Conservation (phyloP, 192 early-diverging fungal species). For the Endogone sp. region DNA sequence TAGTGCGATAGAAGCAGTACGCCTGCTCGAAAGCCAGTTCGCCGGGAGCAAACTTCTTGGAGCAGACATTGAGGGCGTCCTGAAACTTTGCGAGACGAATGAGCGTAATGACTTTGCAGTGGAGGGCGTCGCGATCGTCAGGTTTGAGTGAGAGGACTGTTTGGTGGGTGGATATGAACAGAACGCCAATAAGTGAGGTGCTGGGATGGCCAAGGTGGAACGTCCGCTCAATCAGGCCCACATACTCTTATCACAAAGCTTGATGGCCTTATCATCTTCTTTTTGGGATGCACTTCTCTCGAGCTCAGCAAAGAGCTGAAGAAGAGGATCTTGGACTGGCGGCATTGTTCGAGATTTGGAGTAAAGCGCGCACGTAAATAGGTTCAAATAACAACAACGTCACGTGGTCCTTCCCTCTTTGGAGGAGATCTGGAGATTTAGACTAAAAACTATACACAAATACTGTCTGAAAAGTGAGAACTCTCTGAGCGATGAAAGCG, state of each 20-base stretch:
- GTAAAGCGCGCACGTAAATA: too few relatives aligned
- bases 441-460: too few relatives aligned
- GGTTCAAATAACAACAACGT: too few relatives aligned
- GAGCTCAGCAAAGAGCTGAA: slow-evolving; percentile 48
- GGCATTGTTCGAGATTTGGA: too few relatives aligned
- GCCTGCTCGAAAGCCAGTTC: slow-evolving; percentile 51
- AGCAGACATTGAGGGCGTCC: slow-evolving; percentile 42
- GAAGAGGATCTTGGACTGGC: background rate
- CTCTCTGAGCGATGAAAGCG: too few relatives aligned
- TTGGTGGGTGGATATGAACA: background rate
- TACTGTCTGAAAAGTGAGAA: too few relatives aligned
- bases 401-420: too few relatives aligned
- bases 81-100: slow-evolving; percentile 54
- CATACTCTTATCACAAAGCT: slow-evolving; percentile 50
- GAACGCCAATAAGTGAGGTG: slow-evolving; percentile 4
- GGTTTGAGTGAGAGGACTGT: slow-evolving; percentile 38
- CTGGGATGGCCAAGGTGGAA: background rate
- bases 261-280: slow-evolving; percentile 51
- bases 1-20: slow-evolving; percentile 64
- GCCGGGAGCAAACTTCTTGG: slow-evolving; percentile 31
- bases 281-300: slow-evolving; percentile 42
- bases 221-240: too few relatives aligned
- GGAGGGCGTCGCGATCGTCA: slow-evolving; percentile 47
- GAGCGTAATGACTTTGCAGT: slow-evolving; percentile 53
- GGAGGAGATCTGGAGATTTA: too few relatives aligned